Percentiles rank a stretch among this genome's conserved stretches.
Evolutionary conservation across 1,139 yeast genomes (phyloP).

Genomic region (Taiozyma sp.): DNA sequence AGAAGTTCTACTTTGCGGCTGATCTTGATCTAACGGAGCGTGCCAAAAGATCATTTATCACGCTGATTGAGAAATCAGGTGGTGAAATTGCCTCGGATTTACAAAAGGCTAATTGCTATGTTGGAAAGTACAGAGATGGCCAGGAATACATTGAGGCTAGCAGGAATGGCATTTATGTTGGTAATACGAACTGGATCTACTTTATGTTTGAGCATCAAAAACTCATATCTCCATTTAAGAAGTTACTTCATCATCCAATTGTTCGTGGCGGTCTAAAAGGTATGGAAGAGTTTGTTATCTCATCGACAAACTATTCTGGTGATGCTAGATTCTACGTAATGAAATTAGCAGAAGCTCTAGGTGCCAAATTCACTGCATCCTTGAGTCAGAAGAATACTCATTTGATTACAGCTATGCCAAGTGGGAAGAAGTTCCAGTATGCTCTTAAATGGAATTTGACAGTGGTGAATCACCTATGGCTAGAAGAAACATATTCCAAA

Average conservation of each 20-base stretch:
- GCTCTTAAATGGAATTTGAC: constrained; percentile 56
- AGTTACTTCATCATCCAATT: constrained; percentile 68
- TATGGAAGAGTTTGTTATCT: constrained; percentile 47
- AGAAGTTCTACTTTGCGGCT: constrained; percentile 24
- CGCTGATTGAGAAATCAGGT: constrained; percentile 32
- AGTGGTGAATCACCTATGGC: constrained; percentile 78
- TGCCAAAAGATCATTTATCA: constrained; percentile 25
- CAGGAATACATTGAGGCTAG: constrained; percentile 39
- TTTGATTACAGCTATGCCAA: constrained; percentile 60
- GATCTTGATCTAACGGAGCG: constrained; percentile 29
- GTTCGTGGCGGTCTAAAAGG: constrained; percentile 47
- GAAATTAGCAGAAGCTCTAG: constrained; percentile 58
- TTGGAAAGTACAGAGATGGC: constrained; percentile 63
- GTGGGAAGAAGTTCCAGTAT: constrained; percentile 71
- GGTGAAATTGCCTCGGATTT: constrained; percentile 33
- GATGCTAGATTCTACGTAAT: constrained; percentile 73
- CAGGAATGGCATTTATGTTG: constrained; percentile 38
- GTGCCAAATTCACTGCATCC: constrained; percentile 72
- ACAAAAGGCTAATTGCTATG: constrained; percentile 44
- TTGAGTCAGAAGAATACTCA: constrained; percentile 65
- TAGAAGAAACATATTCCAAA: constrained; percentile 70
- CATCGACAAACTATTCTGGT: constrained; percentile 80
- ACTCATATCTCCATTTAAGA: constrained; percentile 53
- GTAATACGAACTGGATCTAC: constrained; percentile 72
- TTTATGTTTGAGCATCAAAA: constrained; percentile 49